These are phyloP conservation scores for Clonostachys sp. DNA, from an alignment of 2,329 filamentous ascomycete species.

Conservation along the genomic window DNA sequence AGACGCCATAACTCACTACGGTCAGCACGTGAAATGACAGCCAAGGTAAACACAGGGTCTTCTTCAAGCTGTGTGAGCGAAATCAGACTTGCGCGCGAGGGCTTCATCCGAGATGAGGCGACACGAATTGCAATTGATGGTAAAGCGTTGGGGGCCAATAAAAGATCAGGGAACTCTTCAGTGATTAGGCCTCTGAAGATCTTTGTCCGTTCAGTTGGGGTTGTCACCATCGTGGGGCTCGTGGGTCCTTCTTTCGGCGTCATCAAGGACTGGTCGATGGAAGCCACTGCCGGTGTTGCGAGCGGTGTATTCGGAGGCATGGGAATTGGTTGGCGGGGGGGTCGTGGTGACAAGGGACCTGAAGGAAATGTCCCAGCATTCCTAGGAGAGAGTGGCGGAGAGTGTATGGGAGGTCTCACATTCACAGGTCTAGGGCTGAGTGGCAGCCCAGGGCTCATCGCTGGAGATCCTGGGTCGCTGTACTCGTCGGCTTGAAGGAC, in stretches of 20 bases:
- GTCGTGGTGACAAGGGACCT: slow-evolving; percentile 64
- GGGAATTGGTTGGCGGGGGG: slow-evolving; percentile 69
- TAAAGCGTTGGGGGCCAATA: slow-evolving; percentile 84
- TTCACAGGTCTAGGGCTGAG: slow-evolving; percentile 54
- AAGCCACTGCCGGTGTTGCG: slow-evolving; percentile 20
- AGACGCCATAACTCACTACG: slow-evolving; percentile 83
- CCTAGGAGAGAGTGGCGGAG: slow-evolving; percentile 66
- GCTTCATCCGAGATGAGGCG: slow-evolving; percentile 90
- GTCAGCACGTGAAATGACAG: slow-evolving; percentile 74
- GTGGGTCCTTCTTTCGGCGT: slow-evolving; percentile 4
- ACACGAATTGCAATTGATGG: slow-evolving; percentile 82
- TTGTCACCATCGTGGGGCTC: slow-evolving; percentile 8
- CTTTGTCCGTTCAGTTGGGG: slow-evolving; percentile 36
- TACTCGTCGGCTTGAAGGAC: slow-evolving; percentile 33
- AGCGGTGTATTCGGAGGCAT: slow-evolving; percentile 66
- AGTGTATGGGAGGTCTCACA: slow-evolving; percentile 43
- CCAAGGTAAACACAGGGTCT: slow-evolving; percentile 90
- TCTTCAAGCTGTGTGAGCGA: slow-evolving; percentile 78
- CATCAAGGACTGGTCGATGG: slow-evolving; percentile 26
- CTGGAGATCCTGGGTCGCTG: slow-evolving; percentile 23
- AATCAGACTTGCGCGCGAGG: slow-evolving; percentile 80
- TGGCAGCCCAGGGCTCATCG: slow-evolving; percentile 58
- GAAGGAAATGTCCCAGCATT: slow-evolving; percentile 34
- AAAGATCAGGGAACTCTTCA: slow-evolving; percentile 80
- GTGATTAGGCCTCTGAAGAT: slow-evolving; percentile 77